phyloP scores from a whole-genome alignment of 305 asterid genomes.

The Rubia tinctorum region DNA sequence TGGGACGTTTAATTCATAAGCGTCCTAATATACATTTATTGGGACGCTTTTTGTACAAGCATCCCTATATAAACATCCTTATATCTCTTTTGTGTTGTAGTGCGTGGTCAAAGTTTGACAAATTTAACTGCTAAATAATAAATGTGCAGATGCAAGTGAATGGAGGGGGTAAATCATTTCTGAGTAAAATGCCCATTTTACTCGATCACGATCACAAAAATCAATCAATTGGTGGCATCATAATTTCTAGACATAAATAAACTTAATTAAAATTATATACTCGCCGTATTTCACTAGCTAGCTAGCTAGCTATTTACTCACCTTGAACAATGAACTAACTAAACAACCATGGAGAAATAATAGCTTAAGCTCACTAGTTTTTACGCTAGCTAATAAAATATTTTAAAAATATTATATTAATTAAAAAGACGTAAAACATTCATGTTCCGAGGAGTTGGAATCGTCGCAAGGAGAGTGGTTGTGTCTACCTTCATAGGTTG shows the following conservation, averaged over 20 bases:
- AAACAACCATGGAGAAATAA: neutral
- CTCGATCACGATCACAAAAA: neutral
- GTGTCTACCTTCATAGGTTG: conserved; percentile 97
- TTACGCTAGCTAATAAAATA: neutral
- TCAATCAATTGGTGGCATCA: neutral
- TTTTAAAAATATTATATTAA: neutral
- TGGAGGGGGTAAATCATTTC: too few species aligned
- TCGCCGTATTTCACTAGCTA: neutral
- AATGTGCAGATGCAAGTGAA: too few species aligned
- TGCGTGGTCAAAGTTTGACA: too few species aligned
- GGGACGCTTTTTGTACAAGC: too few species aligned
- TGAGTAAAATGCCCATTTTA: neutral
- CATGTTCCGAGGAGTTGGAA: conserved; percentile 78
- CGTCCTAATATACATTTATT: too few species aligned
- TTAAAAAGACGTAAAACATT: conserved; percentile 74
- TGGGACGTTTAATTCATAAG: too few species aligned
- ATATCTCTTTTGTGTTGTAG: too few species aligned
- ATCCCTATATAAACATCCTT: too few species aligned
- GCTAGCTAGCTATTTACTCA: neutral
- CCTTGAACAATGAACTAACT: neutral
- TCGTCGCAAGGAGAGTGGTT: conserved; percentile 89
- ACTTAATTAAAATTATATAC: neutral
- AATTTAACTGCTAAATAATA: too few species aligned
- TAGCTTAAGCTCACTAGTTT: neutral
- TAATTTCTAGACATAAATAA: conserved; percentile 5